These are phyloP conservation scores for Glycine tomentella DNA, from an alignment of 306 rosid genomes.

Conservation along the genomic window DNA sequence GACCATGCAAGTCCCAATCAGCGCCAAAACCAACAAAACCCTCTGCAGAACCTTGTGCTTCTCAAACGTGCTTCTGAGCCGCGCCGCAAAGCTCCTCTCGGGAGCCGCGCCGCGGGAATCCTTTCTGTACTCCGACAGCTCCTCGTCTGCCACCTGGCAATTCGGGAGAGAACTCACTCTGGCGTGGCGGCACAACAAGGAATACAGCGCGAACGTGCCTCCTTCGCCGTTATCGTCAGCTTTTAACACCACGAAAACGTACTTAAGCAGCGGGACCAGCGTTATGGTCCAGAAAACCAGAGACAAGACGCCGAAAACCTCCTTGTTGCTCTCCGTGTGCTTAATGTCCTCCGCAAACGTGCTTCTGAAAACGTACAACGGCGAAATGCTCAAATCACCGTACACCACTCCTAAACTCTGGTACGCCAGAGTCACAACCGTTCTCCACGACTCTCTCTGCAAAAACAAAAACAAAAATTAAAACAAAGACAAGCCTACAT, in stretches of 20 bases:
- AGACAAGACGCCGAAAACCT: constrained; percentile 86
- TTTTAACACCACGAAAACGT: constrained; percentile 83
- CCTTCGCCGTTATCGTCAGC: constrained; percentile 99
- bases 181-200: constrained; percentile 88
- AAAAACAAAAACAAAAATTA: neutral
- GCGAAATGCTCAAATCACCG: constrained; percentile 96
- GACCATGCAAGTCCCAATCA: constrained; percentile 97
- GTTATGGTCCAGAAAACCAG: constrained; percentile 94
- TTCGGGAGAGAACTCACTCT: constrained; percentile 77
- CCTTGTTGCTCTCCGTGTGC: constrained; percentile 71
- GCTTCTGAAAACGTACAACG: constrained; percentile 81
- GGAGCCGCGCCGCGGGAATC: constrained; percentile 37
- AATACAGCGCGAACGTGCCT: constrained; percentile 94
- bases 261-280: constrained; percentile 78
- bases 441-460: constrained; percentile 86
- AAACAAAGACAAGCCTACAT: constrained; percentile 19
- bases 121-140: constrained; percentile 72
- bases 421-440: constrained; percentile 80
- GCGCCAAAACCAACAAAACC: constrained; percentile 80
- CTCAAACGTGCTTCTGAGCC: constrained; percentile 69
- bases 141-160: constrained; percentile 76
- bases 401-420: constrained; percentile 98
- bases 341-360: constrained; percentile 78
- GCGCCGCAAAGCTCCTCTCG: constrained; percentile 52
- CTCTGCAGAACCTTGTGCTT: constrained; percentile 75